Evolutionary conservation across 495 filamentous ascomycete genomes (phyloP).

Genomic region (Trypethelium eluteriae): DNA sequence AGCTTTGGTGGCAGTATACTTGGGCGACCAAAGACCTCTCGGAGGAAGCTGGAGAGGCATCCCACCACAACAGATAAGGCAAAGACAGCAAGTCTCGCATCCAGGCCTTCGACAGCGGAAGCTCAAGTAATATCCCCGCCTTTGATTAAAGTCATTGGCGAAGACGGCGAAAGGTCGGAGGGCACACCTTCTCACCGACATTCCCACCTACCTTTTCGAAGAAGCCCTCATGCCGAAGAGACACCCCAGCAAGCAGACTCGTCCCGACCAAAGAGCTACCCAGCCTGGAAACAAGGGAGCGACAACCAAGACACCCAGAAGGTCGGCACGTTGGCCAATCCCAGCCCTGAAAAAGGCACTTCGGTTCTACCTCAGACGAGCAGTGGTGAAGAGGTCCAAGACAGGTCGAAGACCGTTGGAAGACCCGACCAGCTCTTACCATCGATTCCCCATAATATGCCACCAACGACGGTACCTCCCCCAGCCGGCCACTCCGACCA

Average conservation of each 20-base stretch:
- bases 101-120: slow-evolving; percentile 25
- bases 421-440: slow-evolving; percentile 34
- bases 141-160: slow-evolving; percentile 37
- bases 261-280: not conserved
- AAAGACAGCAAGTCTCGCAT: slow-evolving; percentile 8
- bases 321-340: not conserved
- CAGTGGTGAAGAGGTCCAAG: not conserved
- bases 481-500: slow-evolving; percentile 44
- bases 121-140: slow-evolving; percentile 25
- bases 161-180: slow-evolving; percentile 26
- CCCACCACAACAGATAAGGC: slow-evolving; percentile 6
- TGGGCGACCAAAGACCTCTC: slow-evolving; percentile 42
- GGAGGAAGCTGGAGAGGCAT: slow-evolving; percentile 23
- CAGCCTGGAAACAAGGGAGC: not conserved
- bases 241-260: not conserved
- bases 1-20: slow-evolving; percentile 71
- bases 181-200: slow-evolving; percentile 28
- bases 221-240: not conserved
- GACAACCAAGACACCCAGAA: not conserved
- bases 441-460: slow-evolving; percentile 46
- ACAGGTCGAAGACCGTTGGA: not conserved
- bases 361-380: not conserved
- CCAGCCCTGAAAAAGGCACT: not conserved
- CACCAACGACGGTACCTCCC: slow-evolving; percentile 37
- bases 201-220: slow-evolving; percentile 25